Evolutionary conservation across 2,329 filamentous ascomycete species (phyloP).

Genomic region (Colletotrichum abscissum): DNA sequence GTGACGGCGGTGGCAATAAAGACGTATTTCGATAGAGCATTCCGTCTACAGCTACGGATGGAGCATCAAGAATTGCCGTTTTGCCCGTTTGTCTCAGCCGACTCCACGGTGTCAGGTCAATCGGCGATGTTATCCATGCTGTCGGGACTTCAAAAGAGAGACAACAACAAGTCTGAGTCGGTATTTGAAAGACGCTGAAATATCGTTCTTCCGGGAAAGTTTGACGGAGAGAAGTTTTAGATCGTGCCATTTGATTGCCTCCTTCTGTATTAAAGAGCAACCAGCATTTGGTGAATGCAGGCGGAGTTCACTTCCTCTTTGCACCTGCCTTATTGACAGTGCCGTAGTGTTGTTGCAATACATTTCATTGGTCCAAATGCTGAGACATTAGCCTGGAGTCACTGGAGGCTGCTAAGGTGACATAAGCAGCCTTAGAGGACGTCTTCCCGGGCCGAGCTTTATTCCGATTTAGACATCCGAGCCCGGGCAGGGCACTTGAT

Average conservation of each 20-base stretch:
- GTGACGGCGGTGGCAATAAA: constrained; percentile 1
- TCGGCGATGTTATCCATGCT: constrained; percentile 1
- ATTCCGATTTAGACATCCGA: not conserved
- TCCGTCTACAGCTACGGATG: not conserved
- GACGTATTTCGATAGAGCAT: not conserved
- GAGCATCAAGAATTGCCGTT: not conserved
- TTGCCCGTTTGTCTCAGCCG: constrained; percentile 19
- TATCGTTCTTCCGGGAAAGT: not conserved
- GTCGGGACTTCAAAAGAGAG: constrained; percentile 1
- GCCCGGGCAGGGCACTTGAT: not conserved
- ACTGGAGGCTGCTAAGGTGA: not conserved
- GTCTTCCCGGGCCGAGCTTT: not conserved
- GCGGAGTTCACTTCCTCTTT: no score
- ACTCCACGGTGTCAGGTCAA: constrained; percentile 13
- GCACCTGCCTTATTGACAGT: not conserved
- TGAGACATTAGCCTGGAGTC: not conserved
- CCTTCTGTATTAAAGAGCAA: not conserved
- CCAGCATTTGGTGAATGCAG: not conserved
- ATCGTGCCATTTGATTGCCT: no score
- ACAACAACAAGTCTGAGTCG: not conserved
- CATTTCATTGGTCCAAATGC: not conserved
- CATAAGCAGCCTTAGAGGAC: not conserved
- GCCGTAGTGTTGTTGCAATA: not conserved
- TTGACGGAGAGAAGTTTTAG: not conserved
- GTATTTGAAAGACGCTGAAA: not conserved